A percentile compares a stretch with the other conserved stretches of the same genome.
phyloP scores from a whole-genome alignment of 169 alveolate species.

The Cryptosporidium sp. region DNA sequence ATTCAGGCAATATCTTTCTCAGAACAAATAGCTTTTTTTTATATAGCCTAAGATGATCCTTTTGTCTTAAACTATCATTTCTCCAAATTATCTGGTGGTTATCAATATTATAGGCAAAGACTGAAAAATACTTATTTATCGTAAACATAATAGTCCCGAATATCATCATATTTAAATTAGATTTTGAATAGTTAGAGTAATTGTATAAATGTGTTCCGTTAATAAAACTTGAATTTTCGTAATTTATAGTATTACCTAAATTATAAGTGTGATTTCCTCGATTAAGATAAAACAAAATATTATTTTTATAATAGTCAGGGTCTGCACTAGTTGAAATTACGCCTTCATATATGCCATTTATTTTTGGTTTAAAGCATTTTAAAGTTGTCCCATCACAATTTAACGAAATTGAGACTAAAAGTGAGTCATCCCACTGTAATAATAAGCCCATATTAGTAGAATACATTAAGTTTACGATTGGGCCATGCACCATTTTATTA shows the following conservation, averaged over 20 bases:
- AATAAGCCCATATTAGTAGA: constrained; percentile 11
- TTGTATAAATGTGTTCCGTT: constrained; percentile 29
- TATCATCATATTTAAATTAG: background rate
- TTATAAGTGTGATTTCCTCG: background rate
- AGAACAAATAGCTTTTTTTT: constrained; percentile 9
- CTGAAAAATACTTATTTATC: constrained; percentile 20
- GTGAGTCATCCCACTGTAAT: constrained; percentile 49
- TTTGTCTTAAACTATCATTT: constrained; percentile 38
- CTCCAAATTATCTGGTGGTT: constrained; percentile 23
- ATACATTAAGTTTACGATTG: background rate
- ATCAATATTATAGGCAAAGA: constrained; percentile 18
- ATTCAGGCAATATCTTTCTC: background rate
- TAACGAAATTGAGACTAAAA: background rate
- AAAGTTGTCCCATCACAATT: constrained; percentile 25
- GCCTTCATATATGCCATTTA: constrained; percentile 31
- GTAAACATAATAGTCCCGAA: constrained; percentile 47
- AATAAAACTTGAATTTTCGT: constrained; percentile 6
- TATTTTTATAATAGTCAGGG: constrained; percentile 7
- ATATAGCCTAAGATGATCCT: background rate
- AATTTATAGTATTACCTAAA: background rate
- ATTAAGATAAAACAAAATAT: constrained; percentile 9
- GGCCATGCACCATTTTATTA: constrained; percentile 21
- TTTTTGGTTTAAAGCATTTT: constrained; percentile 27
- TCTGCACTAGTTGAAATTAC: constrained; percentile 10
- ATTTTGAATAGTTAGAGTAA: background rate